Evolutionary conservation across 257 asterid species (phyloP), one percentile per base, ranked within the genome.

Genomic region (Solanum piurae): DNA sequence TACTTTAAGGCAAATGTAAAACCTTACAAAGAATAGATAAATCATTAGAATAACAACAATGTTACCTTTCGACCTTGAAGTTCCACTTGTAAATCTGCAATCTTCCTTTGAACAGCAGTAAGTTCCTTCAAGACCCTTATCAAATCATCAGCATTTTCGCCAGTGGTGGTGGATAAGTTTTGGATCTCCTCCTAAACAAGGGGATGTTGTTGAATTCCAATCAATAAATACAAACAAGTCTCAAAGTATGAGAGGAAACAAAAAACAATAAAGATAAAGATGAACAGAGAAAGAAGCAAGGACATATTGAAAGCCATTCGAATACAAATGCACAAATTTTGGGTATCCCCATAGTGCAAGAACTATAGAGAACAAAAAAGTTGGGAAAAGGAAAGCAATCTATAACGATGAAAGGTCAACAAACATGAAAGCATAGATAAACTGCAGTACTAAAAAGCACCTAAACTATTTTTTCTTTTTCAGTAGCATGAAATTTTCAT

Each of bases 51-150:
- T 60, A 40, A 71, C 84, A 40, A 88, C 12, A 46, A 68, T 71
- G 34, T 88, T 75, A 97, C 99, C 98, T 97, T 97, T 91, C 99
- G 93, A 84, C 99, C 99, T 89, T 97, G 99, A 91, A 97, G 99
- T 89, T 97, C 99, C 68, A 97, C 99, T 94, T 96, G 99, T 91
- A 97, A 94, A 93, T 96, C 98, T 49, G 98, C 98, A 25, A 95
- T 96, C 91, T 96, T 97, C 77, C 98, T 93, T 83, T 97, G 99
- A 33, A 97, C 98, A 58, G 93, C 90, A 58, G 99, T 97, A 87
- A 97, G 90, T 90, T 97, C 99, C 92, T 98, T 90, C 92, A 97
- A 92, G 77, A 96, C 95, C 94, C 94, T 94, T 74, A 97, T 90
- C 95, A 97, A 94, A 87, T 96, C 98, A 86, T 94, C 99, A 86